A percentile compares a stretch with the other conserved stretches of the same genome.
These are phyloP conservation scores for Claviceps spartinae DNA, from an alignment of 2,329 filamentous ascomycete genomes.

Conservation along the genomic window DNA sequence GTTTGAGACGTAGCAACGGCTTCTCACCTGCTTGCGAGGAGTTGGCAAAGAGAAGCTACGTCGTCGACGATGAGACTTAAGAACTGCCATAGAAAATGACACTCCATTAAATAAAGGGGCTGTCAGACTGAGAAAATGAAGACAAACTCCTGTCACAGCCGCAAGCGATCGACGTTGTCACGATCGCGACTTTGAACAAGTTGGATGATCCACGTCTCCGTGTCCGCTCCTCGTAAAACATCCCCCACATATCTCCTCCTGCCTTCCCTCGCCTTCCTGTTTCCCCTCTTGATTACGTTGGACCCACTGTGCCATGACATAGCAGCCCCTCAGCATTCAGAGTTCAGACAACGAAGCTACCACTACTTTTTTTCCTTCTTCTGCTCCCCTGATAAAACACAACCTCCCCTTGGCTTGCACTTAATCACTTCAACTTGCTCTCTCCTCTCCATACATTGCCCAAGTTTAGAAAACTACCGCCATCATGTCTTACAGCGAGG, in stretches of 20 bases:
- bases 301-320: slow-evolving; percentile 15
- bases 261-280: neutral
- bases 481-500: slow-evolving; percentile 78
- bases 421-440: slow-evolving; percentile 7
- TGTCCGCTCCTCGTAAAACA: neutral
- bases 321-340: slow-evolving; percentile 16
- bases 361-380: slow-evolving; percentile 8
- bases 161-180: too few relatives aligned
- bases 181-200: neutral
- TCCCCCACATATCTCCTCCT: neutral
- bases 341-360: slow-evolving; percentile 1
- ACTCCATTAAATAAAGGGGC: too few relatives aligned
- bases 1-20: too few relatives aligned
- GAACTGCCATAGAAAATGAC: too few relatives aligned
- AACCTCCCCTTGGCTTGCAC: slow-evolving; percentile 14
- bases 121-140: too few relatives aligned
- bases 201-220: neutral
- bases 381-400: slow-evolving; percentile 14
- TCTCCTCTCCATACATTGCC: slow-evolving; percentile 8
- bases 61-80: too few relatives aligned
- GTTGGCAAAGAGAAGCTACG: too few relatives aligned
- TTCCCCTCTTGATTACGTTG: slow-evolving; percentile 1
- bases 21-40: too few relatives aligned
- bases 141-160: too few relatives aligned
- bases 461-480: slow-evolving; percentile 17